These are phyloP conservation scores for Dictyostelium brefeldianum DNA, from an alignment of 78 protist species.

Conservation along the genomic window DNA sequence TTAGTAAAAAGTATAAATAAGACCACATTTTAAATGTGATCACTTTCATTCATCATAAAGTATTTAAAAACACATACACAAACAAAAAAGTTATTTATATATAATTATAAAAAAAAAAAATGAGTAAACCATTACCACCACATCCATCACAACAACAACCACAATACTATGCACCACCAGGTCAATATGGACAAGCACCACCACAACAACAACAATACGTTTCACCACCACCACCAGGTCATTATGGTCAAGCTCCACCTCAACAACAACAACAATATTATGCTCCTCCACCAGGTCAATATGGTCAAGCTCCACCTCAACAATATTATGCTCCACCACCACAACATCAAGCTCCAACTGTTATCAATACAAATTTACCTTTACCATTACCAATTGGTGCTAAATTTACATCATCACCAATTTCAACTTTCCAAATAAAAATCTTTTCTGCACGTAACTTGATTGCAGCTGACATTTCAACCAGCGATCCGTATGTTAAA, in stretches of 20 bases:
- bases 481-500: slow-evolving; percentile 34
- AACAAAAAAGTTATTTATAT: too few relatives aligned
- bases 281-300: slow-evolving; percentile 34
- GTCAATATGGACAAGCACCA: slow-evolving; percentile 24
- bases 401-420: slow-evolving; percentile 22
- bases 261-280: background rate
- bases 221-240: slow-evolving; percentile 20
- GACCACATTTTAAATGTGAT: too few relatives aligned
- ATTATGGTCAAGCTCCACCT: background rate
- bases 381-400: slow-evolving; percentile 18
- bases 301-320: background rate
- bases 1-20: too few relatives aligned
- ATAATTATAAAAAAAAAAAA: too few relatives aligned
- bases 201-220: background rate
- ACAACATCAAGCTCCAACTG: background rate
- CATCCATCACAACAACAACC: slow-evolving; percentile 8
- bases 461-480: slow-evolving; percentile 23
- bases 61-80: too few relatives aligned
- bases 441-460: background rate
- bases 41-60: too few relatives aligned
- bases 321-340: slow-evolving; percentile 13
- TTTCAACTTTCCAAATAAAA: background rate
- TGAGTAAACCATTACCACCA: background rate
- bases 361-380: background rate
- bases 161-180: slow-evolving; percentile 21